Base-by-base conservation (phyloP, 306 rosid species). In the Chamaecrista fasciculata region DNA sequence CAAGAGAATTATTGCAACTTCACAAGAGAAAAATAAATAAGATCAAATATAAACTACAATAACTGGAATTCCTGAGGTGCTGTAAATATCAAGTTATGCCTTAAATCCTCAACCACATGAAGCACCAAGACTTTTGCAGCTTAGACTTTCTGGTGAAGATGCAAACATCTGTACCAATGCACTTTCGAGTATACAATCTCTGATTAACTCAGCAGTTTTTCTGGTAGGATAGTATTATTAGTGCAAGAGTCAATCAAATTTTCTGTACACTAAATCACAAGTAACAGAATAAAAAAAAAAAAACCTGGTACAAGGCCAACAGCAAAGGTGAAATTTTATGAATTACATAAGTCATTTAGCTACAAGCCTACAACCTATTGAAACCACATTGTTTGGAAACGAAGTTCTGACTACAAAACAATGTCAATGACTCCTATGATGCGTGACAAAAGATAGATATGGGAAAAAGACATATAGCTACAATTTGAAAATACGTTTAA, bases 141-240 rank as follows among this genome's bases (percentile, higher is more conserved):
- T 10, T 64, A 24, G 60, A 56, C 78, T 50, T 73, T 44, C 64
- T 29, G 21, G 37, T 15, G 34, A 69, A 46, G 49, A 70, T 55
- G 36, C 40, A 36, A 67, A 78, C 62, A 66, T 66, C 73, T 74
- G 62, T 66, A 82, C 52, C 58, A 21, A 52, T 60, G 70, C 51
- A 34, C 63, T 42, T 70, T 21, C n/a, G 64, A 43, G 59, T 46
- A 52, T 21, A 29, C 47, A 29, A 36, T 78, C 78, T 72, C 60
- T 43, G 72, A 63, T 59, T 78, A 57, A 66, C 50, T 71, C 86
- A 71, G 69, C 75, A 57, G 55, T 72, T 55, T 62, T 12, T 52
- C 48, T 36, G 50, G 81, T 71, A 53, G 20, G 67, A 75, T n/a
- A n/a, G n/a, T n/a, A n/a, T 66, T 49, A 39, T 28, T 42, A 71